Evolutionary conservation across 73 alveolate genomes (phyloP), one percentile per base, ranked within the genome.

Genomic region (Uronychia setigera): DNA sequence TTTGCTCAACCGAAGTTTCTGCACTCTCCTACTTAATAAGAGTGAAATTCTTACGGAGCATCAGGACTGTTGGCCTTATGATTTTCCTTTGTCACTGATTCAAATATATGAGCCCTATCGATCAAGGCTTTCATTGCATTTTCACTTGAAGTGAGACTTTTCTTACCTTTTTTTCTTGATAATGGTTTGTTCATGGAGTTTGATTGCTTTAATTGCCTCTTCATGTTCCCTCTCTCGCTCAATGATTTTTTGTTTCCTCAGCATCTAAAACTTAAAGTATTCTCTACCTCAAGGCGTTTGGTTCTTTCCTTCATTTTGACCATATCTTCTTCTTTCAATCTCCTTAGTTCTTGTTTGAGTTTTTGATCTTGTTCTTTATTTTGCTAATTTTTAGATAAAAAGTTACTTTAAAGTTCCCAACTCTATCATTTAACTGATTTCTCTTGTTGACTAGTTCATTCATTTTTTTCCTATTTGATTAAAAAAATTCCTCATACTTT

Each of bases 281-380:
- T 46, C 67, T 19, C 67, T 11, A 46, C 67, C 67, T 46, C 81
- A 29, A 82, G 32, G 27, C 82, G 58, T 82, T 82, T 82, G 74
- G 1, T 27, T 60, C 88, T 26, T 30, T 35, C 76, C 25, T 30
- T 29, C n/a, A 60, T 31, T 75, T 82, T 82, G 26, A 11, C n/a
- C 88, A 82, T 82, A 32, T 82, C 88, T n/a, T 60, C 82, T 32
- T 82, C 88, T 27, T 60, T 58, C 19, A 82, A 76, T 59, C 31
- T 59, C n/a, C 88, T 59, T 35, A 26, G 32, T 33, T 82, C 88
- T 28, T 82, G 74, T 35, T 82, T 58, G 5, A 82, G 76, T 79
- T 35, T 59, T 5, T 29, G 76, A 27, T 60, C 58, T 27, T 82
- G 88, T 32, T 46, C 67, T 46, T 19, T 29, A 32, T 88, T 84